These are phyloP conservation scores for Gryganskiella cystojenkinii DNA, from an alignment of 192 early-diverging fungal genomes.

Conservation along the genomic window DNA sequence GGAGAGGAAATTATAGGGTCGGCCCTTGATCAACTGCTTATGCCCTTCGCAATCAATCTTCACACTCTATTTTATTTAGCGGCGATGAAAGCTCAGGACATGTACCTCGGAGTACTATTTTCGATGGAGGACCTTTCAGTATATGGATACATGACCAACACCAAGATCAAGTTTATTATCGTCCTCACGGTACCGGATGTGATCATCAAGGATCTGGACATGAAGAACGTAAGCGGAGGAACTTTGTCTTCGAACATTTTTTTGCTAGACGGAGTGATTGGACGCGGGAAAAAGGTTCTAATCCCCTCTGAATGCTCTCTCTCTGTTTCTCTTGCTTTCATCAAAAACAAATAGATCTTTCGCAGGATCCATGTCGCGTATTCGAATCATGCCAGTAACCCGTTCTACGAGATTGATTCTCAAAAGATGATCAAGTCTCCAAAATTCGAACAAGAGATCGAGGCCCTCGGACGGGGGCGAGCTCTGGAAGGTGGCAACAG, in stretches of 20 bases:
- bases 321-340: background rate
- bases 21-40: too few species aligned
- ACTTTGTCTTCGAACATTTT: too few species aligned
- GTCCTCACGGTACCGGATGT: slow-evolving; percentile 76
- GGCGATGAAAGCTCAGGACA: slow-evolving; percentile 74
- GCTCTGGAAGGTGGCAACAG: slow-evolving; percentile 45
- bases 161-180: slow-evolving; percentile 79
- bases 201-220: slow-evolving; percentile 82
- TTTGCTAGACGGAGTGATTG: too few species aligned
- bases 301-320: too few species aligned
- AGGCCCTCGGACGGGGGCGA: slow-evolving; percentile 60
- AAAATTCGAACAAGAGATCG: slow-evolving; percentile 67
- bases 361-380: slow-evolving; percentile 87
- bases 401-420: slow-evolving; percentile 81
- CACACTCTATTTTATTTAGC: slow-evolving; percentile 26
- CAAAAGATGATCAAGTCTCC: slow-evolving; percentile 63
- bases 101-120: slow-evolving; percentile 90
- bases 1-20: too few species aligned
- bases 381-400: slow-evolving; percentile 82
- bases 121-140: slow-evolving; percentile 92
- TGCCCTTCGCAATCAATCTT: too few species aligned
- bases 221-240: slow-evolving; percentile 74
- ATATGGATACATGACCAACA: slow-evolving; percentile 92
- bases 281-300: too few species aligned
- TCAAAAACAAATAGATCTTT: slow-evolving; percentile 67